Percentiles rank a stretch among this genome's conserved stretches.
Evolutionary conservation across 257 asterid genomes (phyloP).

Genomic region (Eucommia ulmoides): DNA sequence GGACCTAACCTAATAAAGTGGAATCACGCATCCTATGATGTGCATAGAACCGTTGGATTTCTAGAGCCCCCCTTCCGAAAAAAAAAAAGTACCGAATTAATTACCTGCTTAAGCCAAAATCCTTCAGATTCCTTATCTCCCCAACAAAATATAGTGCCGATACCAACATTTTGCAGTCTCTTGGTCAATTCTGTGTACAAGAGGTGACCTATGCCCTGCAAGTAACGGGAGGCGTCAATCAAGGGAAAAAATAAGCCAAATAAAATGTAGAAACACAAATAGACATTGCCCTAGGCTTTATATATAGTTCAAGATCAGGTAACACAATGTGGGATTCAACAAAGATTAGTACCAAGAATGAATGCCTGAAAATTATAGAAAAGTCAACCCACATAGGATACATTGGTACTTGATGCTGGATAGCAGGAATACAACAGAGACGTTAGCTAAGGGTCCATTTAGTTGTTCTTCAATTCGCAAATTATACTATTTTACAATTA

Average conservation of each 20-base stretch:
- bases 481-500: too few species aligned
- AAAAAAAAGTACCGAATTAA: too few species aligned
- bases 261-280: too few species aligned
- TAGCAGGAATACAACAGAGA: too few species aligned
- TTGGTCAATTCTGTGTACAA: constrained; percentile 50
- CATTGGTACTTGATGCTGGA: background rate
- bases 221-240: constrained; percentile 8
- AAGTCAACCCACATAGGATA: background rate
- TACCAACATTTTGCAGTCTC: constrained; percentile 67
- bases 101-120: constrained; percentile 90
- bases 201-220: constrained; percentile 72
- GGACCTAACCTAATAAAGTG: too few species aligned
- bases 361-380: background rate
- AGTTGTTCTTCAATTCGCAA: too few species aligned
- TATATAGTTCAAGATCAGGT: too few species aligned
- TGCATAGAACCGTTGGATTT: too few species aligned
- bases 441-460: too few species aligned
- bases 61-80: too few species aligned
- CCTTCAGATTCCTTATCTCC: constrained; percentile 88
- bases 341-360: background rate
- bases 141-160: constrained; percentile 68
- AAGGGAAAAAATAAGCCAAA: constrained; percentile 5
- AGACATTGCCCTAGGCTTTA: too few species aligned
- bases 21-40: too few species aligned
- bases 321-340: background rate